phyloP scores from a whole-genome alignment of 129 eudicot genomes.

The Saussurea involucrata region DNA sequence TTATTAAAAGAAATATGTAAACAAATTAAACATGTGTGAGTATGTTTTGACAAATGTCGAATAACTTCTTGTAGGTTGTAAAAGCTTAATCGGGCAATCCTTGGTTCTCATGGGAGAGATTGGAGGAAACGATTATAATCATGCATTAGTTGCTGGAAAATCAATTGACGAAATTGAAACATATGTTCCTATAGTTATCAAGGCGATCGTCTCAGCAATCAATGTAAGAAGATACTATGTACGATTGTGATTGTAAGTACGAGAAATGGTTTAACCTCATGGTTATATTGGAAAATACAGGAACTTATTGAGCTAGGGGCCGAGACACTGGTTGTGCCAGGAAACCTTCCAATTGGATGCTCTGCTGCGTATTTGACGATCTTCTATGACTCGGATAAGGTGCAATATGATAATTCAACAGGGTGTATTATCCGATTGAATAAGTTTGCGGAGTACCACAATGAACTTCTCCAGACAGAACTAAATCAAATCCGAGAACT shows the following conservation, averaged over 20 bases:
- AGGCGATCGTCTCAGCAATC: slow-evolving; percentile 33
- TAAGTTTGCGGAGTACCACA: slow-evolving; percentile 36
- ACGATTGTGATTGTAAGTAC: background rate
- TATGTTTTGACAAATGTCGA: background rate
- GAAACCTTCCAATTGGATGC: slow-evolving; percentile 58
- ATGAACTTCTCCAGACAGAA: slow-evolving; percentile 31
- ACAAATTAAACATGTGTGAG: background rate
- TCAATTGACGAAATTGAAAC: slow-evolving; percentile 21
- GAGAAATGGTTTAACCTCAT: background rate
- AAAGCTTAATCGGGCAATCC: slow-evolving; percentile 23
- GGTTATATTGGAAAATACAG: slow-evolving; percentile 1
- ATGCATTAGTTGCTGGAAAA: slow-evolving; percentile 31
- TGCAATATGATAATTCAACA: slow-evolving; percentile 34
- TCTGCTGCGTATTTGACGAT: slow-evolving; percentile 26
- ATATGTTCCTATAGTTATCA: slow-evolving; percentile 34
- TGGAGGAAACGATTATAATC: slow-evolving; percentile 67
- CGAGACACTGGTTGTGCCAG: slow-evolving; percentile 41
- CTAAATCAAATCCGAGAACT: slow-evolving; percentile 26
- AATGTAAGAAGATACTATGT: slow-evolving; percentile 23
- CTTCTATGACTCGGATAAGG: slow-evolving; percentile 8
- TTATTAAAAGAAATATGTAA: background rate
- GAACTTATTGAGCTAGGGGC: slow-evolving; percentile 49
- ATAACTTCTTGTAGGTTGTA: slow-evolving; percentile 31
- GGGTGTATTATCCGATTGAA: slow-evolving; percentile 46
- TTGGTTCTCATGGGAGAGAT: slow-evolving; percentile 65